Evolutionary conservation across 2,329 filamentous ascomycete species (phyloP).

Genomic region (Monascus ruber): DNA sequence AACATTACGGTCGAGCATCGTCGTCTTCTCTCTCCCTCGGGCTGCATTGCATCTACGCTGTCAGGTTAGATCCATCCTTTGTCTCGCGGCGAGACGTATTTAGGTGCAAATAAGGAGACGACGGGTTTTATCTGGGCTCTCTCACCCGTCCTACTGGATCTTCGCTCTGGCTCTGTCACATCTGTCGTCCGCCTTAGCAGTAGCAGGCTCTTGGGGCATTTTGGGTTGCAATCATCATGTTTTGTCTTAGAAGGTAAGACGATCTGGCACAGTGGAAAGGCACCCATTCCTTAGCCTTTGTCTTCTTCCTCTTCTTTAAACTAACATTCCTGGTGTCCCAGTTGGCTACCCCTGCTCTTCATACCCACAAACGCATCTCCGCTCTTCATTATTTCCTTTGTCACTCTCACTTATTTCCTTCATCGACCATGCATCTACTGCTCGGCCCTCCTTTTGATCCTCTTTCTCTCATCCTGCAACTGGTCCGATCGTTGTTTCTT

Average conservation of each 20-base stretch:
- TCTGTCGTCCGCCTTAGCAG: too few species aligned
- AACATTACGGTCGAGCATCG: too few species aligned
- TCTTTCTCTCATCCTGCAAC: conserved; percentile 84
- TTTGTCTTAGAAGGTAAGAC: conserved; percentile 53
- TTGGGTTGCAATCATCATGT: conserved; percentile 37
- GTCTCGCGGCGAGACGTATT: too few species aligned
- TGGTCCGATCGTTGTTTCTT: conserved; percentile 88
- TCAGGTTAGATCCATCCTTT: too few species aligned
- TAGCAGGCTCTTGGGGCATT: too few species aligned
- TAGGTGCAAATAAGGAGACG: too few species aligned
- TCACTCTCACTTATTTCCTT: conserved; percentile 88
- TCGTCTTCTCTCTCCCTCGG: too few species aligned
- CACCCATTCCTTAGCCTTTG: neutral
- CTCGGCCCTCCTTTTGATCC: conserved; percentile 85
- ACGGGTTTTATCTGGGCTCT: too few species aligned
- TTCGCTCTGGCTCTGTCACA: too few species aligned
- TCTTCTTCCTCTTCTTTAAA: too few species aligned
- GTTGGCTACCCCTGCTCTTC: conserved; percentile 79
- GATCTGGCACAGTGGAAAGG: neutral
- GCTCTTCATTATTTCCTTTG: conserved; percentile 76
- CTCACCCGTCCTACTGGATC: too few species aligned
- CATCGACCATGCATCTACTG: conserved; percentile 97
- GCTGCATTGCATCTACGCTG: too few species aligned
- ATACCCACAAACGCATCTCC: conserved; percentile 78
- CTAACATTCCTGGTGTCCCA: conserved; percentile 21